Conservation (phyloP, 306 rosid species). For the Herpetospermum pedunculosum region DNA sequence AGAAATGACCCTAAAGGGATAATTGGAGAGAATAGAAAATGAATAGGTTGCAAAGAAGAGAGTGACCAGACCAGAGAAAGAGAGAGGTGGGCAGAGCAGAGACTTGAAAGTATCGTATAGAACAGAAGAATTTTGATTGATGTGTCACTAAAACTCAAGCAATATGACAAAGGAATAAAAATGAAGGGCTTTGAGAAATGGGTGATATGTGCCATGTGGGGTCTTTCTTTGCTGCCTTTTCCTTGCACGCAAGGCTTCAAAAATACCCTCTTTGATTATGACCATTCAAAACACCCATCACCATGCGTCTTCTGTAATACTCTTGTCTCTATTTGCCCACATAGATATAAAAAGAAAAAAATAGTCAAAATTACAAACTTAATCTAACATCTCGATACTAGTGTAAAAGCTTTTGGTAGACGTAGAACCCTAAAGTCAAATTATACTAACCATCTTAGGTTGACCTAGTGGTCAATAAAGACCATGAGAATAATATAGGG, state of each 20-base stretch:
- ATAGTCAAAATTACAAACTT: neutral
- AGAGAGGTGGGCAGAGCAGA: constrained; percentile 5
- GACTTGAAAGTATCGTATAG: neutral
- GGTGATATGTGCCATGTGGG: constrained; percentile 27
- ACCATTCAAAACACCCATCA: constrained; percentile 13
- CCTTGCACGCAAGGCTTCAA: constrained; percentile 31
- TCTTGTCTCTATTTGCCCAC: neutral
- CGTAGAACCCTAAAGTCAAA: neutral
- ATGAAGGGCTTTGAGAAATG: constrained; percentile 20
- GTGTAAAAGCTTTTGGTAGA: neutral
- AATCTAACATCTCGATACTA: neutral
- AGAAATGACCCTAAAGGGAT: neutral
- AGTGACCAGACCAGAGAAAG: neutral
- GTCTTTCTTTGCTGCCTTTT: constrained; percentile 13
- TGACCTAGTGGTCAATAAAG: neutral
- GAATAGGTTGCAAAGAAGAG: neutral
- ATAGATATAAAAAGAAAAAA: neutral
- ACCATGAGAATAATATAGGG: too few species aligned
- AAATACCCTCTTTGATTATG: constrained; percentile 24
- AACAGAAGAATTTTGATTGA: constrained; percentile 3
- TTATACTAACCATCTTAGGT: neutral
- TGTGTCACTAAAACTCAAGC: constrained; percentile 8
- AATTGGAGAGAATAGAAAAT: constrained; percentile 1
- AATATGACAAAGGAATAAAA: constrained; percentile 16
- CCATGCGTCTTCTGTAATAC: constrained; percentile 1